A percentile compares a stretch with the other conserved stretches of the same genome.
Evolutionary conservation across 176 grass and related monocot species (phyloP).

Genomic region (Ensete glaucum): DNA sequence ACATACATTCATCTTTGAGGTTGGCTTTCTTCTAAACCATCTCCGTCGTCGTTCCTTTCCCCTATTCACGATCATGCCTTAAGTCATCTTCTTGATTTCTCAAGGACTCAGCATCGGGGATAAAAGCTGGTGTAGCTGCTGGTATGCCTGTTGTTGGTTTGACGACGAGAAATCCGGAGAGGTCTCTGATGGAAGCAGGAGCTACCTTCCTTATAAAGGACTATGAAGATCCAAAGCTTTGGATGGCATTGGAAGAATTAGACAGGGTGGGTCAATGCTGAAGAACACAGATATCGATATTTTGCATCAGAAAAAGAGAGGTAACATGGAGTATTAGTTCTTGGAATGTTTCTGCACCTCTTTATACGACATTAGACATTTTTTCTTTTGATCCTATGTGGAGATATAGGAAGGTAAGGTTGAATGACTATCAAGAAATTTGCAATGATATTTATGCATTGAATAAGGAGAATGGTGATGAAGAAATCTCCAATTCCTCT

Average conservation of each 20-base stretch:
- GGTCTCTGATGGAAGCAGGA: conserved; percentile 56
- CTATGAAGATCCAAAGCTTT: conserved; percentile 73
- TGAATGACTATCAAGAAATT: too few species aligned
- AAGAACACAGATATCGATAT: neutral
- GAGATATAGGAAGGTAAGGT: too few species aligned
- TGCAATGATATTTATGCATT: too few species aligned
- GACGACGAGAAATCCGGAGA: conserved; percentile 73
- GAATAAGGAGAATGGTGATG: too few species aligned
- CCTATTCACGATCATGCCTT: neutral
- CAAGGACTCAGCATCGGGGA: conserved; percentile 73
- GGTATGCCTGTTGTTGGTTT: conserved; percentile 56
- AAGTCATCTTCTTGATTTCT: conserved; percentile 1
- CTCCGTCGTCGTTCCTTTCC: neutral
- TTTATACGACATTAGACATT: too few species aligned
- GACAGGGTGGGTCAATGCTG: conserved; percentile 40
- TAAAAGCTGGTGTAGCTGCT: conserved; percentile 67
- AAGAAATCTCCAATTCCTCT: too few species aligned
- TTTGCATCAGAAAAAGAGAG: too few species aligned
- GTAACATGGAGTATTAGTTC: too few species aligned
- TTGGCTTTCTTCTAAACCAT: neutral
- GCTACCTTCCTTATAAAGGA: conserved; percentile 65
- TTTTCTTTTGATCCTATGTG: too few species aligned
- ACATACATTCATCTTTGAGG: conserved; percentile 79
- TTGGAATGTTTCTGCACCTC: too few species aligned
- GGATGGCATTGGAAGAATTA: conserved; percentile 52